Percentiles rank a stretch among this genome's conserved stretches.
Conservation (phyloP, 352 stramenopile species). For the Phytopythium oedochilum region DNA sequence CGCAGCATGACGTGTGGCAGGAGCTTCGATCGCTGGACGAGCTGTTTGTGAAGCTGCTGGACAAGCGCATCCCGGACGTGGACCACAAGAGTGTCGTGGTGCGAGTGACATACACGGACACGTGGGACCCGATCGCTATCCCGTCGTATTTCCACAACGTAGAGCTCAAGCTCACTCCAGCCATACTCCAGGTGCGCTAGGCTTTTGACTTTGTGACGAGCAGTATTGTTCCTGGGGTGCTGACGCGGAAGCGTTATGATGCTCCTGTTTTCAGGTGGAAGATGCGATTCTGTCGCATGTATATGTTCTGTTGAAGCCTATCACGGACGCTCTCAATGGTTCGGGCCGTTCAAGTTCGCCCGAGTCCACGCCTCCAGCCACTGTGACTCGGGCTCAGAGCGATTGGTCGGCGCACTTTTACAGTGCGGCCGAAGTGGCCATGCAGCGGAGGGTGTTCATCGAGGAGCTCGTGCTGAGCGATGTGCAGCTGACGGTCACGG, state of each 20-base stretch:
- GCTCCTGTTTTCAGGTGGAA: conserved; percentile 34
- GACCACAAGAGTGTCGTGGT: conserved; percentile 25
- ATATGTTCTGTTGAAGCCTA: conserved; percentile 36
- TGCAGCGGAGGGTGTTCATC: conserved; percentile 59
- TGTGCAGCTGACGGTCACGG: conserved; percentile 64
- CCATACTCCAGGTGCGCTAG: conserved; percentile 56
- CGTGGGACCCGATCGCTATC: conserved; percentile 32
- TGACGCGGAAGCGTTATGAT: not conserved
- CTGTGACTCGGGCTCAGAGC: not conserved
- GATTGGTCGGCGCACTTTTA: not conserved
- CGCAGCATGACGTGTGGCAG: conserved; percentile 28
- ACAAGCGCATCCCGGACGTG: conserved; percentile 29
- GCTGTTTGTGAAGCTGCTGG: conserved; percentile 30
- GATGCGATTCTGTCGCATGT: conserved; percentile 46
- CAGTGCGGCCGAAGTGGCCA: conserved; percentile 21
- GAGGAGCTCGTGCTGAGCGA: conserved; percentile 49
- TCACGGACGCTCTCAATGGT: conserved; percentile 27
- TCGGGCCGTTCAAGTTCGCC: not conserved
- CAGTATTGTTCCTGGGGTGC: not conserved
- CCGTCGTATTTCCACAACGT: conserved; percentile 69
- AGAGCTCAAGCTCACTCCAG: conserved; percentile 48
- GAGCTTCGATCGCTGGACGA: conserved; percentile 30
- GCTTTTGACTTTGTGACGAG: too few relatives aligned
- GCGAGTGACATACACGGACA: conserved; percentile 56
- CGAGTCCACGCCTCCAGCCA: not conserved